Conservation (phyloP, 495 filamentous ascomycete genomes). For the Ascobolus immersus region DNA sequence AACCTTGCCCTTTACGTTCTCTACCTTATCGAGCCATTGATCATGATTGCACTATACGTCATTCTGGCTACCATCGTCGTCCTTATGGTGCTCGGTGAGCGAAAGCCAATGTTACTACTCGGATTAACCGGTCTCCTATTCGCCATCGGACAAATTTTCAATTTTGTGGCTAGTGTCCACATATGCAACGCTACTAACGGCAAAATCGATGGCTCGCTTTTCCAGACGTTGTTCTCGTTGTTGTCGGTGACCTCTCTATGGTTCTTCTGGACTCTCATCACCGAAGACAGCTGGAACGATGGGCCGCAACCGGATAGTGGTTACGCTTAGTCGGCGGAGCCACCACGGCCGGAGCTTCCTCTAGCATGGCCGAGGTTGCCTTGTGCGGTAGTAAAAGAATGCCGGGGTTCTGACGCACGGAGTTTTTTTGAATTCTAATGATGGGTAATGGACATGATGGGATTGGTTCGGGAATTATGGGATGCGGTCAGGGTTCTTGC, state of each 20-base stretch:
- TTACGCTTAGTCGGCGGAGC: not conserved
- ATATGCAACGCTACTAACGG: conserved; percentile 58
- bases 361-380: no score
- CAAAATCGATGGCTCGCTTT: conserved; percentile 78
- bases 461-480: no score
- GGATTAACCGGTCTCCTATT: conserved; percentile 50
- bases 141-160: conserved; percentile 78
- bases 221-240: conserved; percentile 80
- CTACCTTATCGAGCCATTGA: conserved; percentile 69
- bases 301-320: conserved; percentile 4
- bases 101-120: conserved; percentile 74
- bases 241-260: conserved; percentile 58
- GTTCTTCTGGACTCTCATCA: conserved; percentile 97
- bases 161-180: conserved; percentile 76
- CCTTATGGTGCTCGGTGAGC: conserved; percentile 58
- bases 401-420: no score
- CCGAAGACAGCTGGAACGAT: conserved; percentile 87
- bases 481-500: no score
- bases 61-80: conserved; percentile 61
- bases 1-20: conserved; percentile 78
- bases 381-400: no score
- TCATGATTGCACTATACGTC: conserved; percentile 70
- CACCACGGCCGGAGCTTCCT: no score
- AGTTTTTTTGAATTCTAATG: no score
- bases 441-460: no score